A percentile compares a stretch with the other conserved stretches of the same genome.
Evolutionary conservation across 1,284 basidiomycete genomes (phyloP).

Genomic region (Rhodotorula mucilaginosa): DNA sequence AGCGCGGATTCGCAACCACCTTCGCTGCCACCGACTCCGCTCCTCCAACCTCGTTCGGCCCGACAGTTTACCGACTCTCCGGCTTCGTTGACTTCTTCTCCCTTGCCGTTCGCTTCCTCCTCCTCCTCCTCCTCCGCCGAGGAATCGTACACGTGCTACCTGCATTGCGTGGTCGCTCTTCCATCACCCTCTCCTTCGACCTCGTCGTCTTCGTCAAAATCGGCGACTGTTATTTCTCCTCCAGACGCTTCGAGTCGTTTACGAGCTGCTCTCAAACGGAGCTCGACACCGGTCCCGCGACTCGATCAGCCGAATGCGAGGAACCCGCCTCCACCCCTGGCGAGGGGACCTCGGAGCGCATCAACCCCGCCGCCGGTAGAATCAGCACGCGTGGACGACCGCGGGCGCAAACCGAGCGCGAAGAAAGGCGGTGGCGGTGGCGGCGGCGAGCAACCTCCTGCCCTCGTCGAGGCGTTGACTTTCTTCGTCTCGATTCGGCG

Average conservation of each 20-base stretch:
- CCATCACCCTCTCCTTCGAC: not conserved
- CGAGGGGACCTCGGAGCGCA: not conserved
- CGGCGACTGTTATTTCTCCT: not conserved
- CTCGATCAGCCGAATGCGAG: not conserved
- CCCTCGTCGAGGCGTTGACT: slow-evolving; percentile 21
- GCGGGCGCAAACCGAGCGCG: not conserved
- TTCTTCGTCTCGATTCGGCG: slow-evolving; percentile 37
- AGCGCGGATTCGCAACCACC: not conserved
- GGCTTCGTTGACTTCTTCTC: slow-evolving; percentile 1
- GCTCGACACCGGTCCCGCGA: not conserved
- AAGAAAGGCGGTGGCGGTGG: slow-evolving; percentile 3
- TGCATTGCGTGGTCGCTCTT: slow-evolving; percentile 32
- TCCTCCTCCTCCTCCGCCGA: not conserved
- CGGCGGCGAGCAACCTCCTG: not conserved
- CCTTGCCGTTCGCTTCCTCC: not conserved
- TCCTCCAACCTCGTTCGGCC: slow-evolving; percentile 11
- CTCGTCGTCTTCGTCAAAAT: not conserved
- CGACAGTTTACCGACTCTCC: not conserved
- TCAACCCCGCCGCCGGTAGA: slow-evolving; percentile 12
- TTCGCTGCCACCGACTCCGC: slow-evolving; percentile 6
- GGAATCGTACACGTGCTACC: slow-evolving; percentile 23
- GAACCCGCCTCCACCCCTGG: not conserved
- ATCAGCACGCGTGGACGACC: not conserved
- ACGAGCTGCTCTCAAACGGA: not conserved
- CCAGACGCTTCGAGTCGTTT: not conserved